These are phyloP conservation scores for Sporothrix globosa DNA, from an alignment of 2,329 filamentous ascomycete genomes.

Conservation along the genomic window DNA sequence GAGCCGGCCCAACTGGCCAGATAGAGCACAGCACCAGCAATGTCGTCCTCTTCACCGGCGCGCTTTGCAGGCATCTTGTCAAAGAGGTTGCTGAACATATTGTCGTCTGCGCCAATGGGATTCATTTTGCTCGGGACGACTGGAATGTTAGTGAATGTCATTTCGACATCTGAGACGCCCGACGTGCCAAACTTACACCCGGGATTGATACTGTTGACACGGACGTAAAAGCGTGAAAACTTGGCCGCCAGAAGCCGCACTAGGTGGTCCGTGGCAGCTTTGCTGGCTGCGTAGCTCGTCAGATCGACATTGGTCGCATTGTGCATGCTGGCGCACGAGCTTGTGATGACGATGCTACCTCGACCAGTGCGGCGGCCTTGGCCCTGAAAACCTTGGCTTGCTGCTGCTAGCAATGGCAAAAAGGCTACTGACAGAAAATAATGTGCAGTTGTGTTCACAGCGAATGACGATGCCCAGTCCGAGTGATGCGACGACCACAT, in stretches of 20 bases:
- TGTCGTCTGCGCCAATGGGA: constrained; percentile 51
- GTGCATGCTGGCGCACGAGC: constrained; percentile 47
- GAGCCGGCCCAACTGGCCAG: constrained; percentile 42
- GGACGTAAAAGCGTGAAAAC: constrained; percentile 44
- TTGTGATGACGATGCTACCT: constrained; percentile 45
- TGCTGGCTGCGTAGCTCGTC: constrained; percentile 56
- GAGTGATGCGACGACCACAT: constrained; percentile 64
- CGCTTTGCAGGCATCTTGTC: constrained; percentile 51
- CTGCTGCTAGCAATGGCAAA: constrained; percentile 62
- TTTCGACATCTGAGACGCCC: not conserved
- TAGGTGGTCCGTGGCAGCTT: constrained; percentile 57
- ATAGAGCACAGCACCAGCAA: constrained; percentile 60
- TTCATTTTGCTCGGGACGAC: constrained; percentile 72
- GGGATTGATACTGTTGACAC: constrained; percentile 43
- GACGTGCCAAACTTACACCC: constrained; percentile 29
- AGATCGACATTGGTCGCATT: constrained; percentile 54
- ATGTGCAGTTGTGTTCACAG: constrained; percentile 72
- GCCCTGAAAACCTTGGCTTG: constrained; percentile 43
- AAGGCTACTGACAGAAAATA: constrained; percentile 68
- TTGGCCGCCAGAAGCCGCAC: constrained; percentile 54
- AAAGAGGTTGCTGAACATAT: constrained; percentile 61
- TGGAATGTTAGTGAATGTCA: constrained; percentile 33
- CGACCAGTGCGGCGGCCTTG: constrained; percentile 33
- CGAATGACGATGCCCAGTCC: constrained; percentile 68
- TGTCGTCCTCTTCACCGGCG: constrained; percentile 62